phyloP scores from a whole-genome alignment of 257 asterid genomes.

The Solanum habrochaites region DNA sequence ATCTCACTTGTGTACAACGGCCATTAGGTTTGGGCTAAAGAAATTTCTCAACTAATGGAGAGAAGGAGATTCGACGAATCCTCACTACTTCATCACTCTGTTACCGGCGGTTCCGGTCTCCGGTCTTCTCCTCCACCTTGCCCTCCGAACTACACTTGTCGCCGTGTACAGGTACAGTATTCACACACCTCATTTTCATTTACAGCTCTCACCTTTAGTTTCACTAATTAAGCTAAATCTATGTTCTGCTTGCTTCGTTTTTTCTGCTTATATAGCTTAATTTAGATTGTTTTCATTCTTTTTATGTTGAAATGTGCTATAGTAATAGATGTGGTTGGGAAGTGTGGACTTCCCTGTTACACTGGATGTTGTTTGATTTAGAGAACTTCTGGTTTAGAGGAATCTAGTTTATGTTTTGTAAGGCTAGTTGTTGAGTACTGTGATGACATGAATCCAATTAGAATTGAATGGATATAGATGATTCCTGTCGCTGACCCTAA shows the following conservation, averaged over 20 bases:
- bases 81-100: constrained; percentile 7
- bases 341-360: neutral
- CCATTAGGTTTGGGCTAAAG: neutral
- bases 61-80: constrained; percentile 26
- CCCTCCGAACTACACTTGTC: constrained; percentile 37
- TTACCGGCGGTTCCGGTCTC: constrained; percentile 9
- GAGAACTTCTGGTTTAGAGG: neutral
- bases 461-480: neutral
- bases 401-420: neutral
- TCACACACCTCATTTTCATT: neutral
- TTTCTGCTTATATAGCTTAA: neutral
- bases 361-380: neutral
- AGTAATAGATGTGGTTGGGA: neutral
- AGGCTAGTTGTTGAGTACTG: neutral
- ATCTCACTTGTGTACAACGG: neutral
- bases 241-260: neutral
- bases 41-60: constrained; percentile 23
- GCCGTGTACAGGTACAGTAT: constrained; percentile 17
- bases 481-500: neutral
- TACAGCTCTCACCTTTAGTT: neutral
- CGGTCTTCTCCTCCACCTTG: constrained; percentile 8
- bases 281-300: neutral
- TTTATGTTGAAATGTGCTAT: neutral
- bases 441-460: neutral
- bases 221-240: neutral